phyloP scores from a whole-genome alignment of 2,329 filamentous ascomycete species.

The Nigrospora osmanthi region DNA sequence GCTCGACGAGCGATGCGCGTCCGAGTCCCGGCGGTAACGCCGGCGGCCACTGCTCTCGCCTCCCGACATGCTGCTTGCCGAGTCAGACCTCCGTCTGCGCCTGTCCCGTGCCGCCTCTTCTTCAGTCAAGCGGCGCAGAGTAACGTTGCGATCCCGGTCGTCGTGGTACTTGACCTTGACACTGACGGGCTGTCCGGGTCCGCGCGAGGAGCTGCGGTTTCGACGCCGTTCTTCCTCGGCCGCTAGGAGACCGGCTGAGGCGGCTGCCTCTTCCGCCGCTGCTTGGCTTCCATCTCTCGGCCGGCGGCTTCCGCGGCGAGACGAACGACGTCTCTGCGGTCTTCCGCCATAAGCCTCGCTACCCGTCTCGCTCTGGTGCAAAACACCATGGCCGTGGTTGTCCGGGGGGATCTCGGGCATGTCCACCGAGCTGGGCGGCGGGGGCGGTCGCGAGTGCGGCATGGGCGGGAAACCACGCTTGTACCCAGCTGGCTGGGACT shows the following conservation, averaged over 20 bases:
- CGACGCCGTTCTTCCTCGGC: constrained; percentile 35
- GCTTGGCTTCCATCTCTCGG: constrained; percentile 27
- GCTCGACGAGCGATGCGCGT: constrained; percentile 25
- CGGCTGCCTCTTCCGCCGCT: constrained; percentile 38
- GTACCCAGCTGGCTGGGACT: constrained; percentile 26
- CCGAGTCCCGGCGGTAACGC: constrained; percentile 48
- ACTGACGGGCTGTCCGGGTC: constrained; percentile 39
- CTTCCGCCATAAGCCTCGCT: constrained; percentile 34
- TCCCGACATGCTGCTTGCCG: constrained; percentile 48
- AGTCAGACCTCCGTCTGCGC: constrained; percentile 36
- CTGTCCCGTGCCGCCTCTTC: constrained; percentile 43
- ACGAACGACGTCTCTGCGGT: constrained; percentile 34
- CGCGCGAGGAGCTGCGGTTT: constrained; percentile 30
- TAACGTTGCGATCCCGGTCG: constrained; percentile 53
- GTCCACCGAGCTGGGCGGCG: constrained; percentile 17
- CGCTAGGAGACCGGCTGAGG: constrained; percentile 38
- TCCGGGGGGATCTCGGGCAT: constrained; percentile 51
- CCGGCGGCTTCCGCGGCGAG: constrained; percentile 29
- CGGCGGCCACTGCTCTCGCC: constrained; percentile 36
- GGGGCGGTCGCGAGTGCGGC: constrained; percentile 14
- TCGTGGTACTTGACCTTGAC: constrained; percentile 54
- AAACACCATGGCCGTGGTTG: constrained; percentile 39
- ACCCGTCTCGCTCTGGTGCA: constrained; percentile 27
- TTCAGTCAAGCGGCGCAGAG: constrained; percentile 52
- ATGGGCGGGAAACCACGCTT: constrained; percentile 25